Conservation (phyloP, 306 rosid genomes). For the Datisca glomerata region DNA sequence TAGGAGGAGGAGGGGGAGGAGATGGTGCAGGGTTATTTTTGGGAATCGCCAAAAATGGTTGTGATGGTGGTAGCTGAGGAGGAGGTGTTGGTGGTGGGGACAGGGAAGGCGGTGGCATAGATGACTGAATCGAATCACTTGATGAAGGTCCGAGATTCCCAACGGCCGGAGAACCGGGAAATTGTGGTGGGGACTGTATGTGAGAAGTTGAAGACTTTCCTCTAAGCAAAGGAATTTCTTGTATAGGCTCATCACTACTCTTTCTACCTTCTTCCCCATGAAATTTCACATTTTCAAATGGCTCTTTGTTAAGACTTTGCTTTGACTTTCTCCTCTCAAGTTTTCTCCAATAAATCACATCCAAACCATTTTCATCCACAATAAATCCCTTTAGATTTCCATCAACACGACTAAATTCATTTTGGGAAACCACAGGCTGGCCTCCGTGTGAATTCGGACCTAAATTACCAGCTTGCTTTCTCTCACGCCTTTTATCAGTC, state of each 20-base stretch:
- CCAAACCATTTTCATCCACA: constrained; percentile 89
- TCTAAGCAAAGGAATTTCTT: constrained; percentile 68
- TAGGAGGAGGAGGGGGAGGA: constrained; percentile 25
- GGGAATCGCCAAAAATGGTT: constrained; percentile 4
- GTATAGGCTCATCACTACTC: constrained; percentile 16
- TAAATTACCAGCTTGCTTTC: no score
- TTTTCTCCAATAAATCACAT: constrained; percentile 81
- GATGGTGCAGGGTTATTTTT: constrained; percentile 12
- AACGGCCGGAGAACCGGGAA: constrained; percentile 9
- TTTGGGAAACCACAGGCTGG: neutral
- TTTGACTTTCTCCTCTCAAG: constrained; percentile 34
- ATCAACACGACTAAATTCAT: constrained; percentile 1
- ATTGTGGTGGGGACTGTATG: constrained; percentile 25
- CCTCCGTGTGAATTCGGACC: no score
- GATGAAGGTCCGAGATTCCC: constrained; percentile 16
- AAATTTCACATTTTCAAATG: neutral
- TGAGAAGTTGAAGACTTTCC: constrained; percentile 72
- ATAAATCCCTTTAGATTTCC: constrained; percentile 23
- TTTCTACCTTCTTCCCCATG: constrained; percentile 7
- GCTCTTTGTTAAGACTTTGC: constrained; percentile 23
- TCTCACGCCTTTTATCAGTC: no score
- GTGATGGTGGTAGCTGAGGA: constrained; percentile 13
- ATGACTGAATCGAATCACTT: constrained; percentile 8
- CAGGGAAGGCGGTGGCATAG: no score
- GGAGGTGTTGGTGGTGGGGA: no score